Evolutionary conservation across 2,329 filamentous ascomycete species (phyloP), one percentile per base, ranked within the genome.

Genomic region (Aspergillus persii): DNA sequence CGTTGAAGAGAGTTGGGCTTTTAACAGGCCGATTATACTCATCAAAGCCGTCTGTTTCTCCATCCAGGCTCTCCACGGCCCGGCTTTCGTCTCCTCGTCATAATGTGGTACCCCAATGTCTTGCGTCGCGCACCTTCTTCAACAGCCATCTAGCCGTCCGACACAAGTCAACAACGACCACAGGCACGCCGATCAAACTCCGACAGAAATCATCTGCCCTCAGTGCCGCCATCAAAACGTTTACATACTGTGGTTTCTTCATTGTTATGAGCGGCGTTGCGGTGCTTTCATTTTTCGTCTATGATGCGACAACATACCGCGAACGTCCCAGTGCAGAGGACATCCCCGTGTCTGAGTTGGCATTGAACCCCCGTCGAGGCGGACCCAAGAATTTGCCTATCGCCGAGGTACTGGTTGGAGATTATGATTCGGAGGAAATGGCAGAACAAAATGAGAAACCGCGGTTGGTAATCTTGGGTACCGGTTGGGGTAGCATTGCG

Each of bases 321-420:
- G 89, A 92, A 64, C 82, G 88, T 50, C 78, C 84, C 2, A 84
- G 82, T 6, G 82, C 83, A 29, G 80, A 81, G 64, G 93, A 97
- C 67, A 87, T 96, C 59, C 84, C 89, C 53, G 89, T 99, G n/a
- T 93, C 93, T 1, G 85, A 91, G 67, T 79, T 92, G 39, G 95
- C 95, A 1, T 80, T 99, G 55, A 87, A 87, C 58, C 95, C 95
- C 1, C 85, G 88, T 63, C 84, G 84, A 60, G 95, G 95, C 57
- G 95, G 95, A 0, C 93, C 94, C 0, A 98, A 99, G 82, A 96
- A 99, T 69, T 79, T 99, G 36, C 95, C 94, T 1, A 95, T 99
- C 60, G 88, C 90, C 23, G 91, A 97, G 64, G 86, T 90, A 27
- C 86, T 93, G 61, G 87, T 99, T 46, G 93, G 96, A 71, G 95